phyloP scores from a whole-genome alignment of 108 stramenopile species.

The Nitzschia sp. region DNA sequence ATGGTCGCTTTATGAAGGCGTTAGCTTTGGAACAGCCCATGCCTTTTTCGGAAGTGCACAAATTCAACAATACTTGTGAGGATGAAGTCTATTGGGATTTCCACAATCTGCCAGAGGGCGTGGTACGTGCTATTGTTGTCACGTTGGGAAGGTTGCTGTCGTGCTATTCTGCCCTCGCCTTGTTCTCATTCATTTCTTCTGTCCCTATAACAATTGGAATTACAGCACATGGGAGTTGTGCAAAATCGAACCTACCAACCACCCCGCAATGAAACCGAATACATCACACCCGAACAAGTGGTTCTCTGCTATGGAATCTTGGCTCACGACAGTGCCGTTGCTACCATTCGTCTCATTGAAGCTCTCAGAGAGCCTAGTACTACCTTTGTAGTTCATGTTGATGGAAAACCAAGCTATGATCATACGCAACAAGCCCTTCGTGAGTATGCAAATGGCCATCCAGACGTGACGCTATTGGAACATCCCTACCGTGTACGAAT shows the following conservation, averaged over 20 bases:
- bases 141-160: background rate
- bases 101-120: constrained; percentile 66
- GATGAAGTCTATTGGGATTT: constrained; percentile 60
- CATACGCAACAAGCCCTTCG: constrained; percentile 58
- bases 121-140: constrained; percentile 17
- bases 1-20: constrained; percentile 71
- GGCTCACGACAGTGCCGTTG: constrained; percentile 77
- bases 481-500: constrained; percentile 76
- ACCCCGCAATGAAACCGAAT: constrained; percentile 54
- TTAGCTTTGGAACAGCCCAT: constrained; percentile 69
- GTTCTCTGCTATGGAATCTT: constrained; percentile 79
- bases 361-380: constrained; percentile 66
- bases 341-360: constrained; percentile 83
- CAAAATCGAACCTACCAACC: constrained; percentile 82
- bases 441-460: constrained; percentile 56
- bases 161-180: background rate
- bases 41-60: constrained; percentile 57
- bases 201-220: background rate
- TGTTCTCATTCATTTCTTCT: background rate
- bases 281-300: constrained; percentile 65
- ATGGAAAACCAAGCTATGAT: constrained; percentile 72
- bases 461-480: constrained; percentile 64
- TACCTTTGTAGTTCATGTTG: constrained; percentile 85
- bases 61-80: constrained; percentile 55
- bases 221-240: constrained; percentile 41